phyloP scores from a whole-genome alignment of 768 basidiomycete species.

The Phanerochaete sordida region DNA sequence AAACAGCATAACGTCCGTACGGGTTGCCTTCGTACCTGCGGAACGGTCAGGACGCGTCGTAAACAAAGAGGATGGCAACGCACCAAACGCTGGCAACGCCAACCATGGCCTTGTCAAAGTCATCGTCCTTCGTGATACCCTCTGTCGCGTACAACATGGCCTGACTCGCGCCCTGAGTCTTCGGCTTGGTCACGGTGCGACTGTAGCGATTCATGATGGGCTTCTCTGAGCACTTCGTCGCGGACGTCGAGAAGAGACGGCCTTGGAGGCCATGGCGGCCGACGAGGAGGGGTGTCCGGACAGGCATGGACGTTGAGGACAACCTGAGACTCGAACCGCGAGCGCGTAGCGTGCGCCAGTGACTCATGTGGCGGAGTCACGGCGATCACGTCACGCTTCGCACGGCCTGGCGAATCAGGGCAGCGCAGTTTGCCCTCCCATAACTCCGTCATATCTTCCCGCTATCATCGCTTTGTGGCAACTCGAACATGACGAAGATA shows the following conservation, averaged over 20 bases:
- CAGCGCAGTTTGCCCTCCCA: not conserved
- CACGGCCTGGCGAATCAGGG: not conserved
- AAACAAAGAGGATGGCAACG: conserved; percentile 27
- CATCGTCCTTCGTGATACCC: conserved; percentile 72
- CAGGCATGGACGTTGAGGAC: conserved; percentile 1
- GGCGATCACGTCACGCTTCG: not conserved
- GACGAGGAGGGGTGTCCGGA: not conserved
- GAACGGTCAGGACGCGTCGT: conserved; percentile 12
- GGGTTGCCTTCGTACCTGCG: conserved; percentile 98
- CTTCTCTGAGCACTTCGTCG: conserved; percentile 19
- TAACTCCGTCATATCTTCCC: not conserved
- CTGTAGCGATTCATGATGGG: conserved; percentile 61
- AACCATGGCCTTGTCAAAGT: conserved; percentile 96
- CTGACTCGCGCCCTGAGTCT: conserved; percentile 95
- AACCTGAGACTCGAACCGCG: not conserved
- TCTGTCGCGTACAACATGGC: conserved; percentile 99
- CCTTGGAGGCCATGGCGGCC: conserved; percentile 6
- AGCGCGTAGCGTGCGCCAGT: not conserved
- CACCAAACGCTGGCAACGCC: conserved; percentile 97
- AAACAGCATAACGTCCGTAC: conserved; percentile 43
- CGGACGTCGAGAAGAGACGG: conserved; percentile 13
- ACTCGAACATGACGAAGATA: too few species aligned
- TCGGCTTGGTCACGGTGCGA: conserved; percentile 81
- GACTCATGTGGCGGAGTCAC: conserved; percentile 4
- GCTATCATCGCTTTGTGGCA: not conserved